Conservation (phyloP, 2,329 filamentous ascomycete species). For the Fusarium sp. region DNA sequence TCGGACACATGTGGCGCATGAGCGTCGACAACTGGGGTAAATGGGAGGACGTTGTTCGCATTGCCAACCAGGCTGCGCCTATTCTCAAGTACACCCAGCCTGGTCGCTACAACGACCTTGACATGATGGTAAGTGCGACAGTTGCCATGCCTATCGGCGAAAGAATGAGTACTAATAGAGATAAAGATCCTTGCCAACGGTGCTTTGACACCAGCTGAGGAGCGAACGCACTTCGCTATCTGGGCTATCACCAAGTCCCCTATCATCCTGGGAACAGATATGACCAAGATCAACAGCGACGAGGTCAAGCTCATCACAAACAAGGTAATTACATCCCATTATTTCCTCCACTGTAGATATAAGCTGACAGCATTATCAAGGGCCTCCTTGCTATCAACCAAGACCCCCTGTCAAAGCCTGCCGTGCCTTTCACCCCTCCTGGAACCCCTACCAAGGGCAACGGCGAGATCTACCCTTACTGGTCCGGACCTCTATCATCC, state of each 20-base stretch:
- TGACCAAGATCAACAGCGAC: conserved; percentile 14
- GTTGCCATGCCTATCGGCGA: rapidly evolving
- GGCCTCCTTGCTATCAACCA: conserved; percentile 23
- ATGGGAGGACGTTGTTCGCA: conserved; percentile 24
- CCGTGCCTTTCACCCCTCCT: conserved; percentile 21
- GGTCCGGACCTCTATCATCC: conserved; percentile 21
- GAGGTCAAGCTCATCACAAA: conserved; percentile 25
- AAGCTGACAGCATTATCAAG: neutral
- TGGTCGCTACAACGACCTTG: conserved; percentile 23
- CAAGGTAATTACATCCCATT: neutral
- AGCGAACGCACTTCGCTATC: conserved; percentile 26
- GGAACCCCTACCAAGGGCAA: conserved; percentile 14
- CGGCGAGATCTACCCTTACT: conserved; percentile 26
- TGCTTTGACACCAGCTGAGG: conserved; percentile 16
- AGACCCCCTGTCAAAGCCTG: conserved; percentile 25
- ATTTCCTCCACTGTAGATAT: rapidly evolving
- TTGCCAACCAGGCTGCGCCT: conserved; percentile 23
- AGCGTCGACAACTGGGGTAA: conserved; percentile 23
- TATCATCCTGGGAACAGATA: conserved; percentile 22
- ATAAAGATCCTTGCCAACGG: conserved; percentile 22
- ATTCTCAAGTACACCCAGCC: conserved; percentile 24
- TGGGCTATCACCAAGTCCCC: conserved; percentile 30
- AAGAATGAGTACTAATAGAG: neutral
- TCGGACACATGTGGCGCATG: conserved; percentile 29
- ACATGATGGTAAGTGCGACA: conserved; percentile 14